Base-by-base conservation (phyloP, 2,329 filamentous ascomycete genomes). In the Microcera coccophila region DNA sequence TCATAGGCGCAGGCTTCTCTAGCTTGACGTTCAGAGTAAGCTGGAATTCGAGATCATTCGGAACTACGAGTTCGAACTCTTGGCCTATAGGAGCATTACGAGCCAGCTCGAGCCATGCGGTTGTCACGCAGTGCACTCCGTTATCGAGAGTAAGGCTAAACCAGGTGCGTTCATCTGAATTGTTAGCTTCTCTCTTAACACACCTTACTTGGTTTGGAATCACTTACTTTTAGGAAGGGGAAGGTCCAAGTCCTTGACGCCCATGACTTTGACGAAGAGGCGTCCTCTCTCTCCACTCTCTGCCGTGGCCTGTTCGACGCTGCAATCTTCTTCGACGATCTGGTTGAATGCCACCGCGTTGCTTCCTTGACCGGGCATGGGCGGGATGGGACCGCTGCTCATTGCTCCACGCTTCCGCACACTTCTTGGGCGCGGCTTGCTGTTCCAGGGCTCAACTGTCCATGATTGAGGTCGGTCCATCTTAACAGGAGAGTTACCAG, bases 101-200 rank as follows among this genome's bases (percentile, higher is more conserved):
- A 16, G 89, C 90, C 46, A 98, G 75, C 65, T 98, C 93, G 8
- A 97, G 75, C 87, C 90, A 96, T 1, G 90, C 85, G 3, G 93
- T 98, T 1, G 93, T 98, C 14, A 98, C 93, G 59, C 93, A 98
- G 64, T 98, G 93, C 2, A 98, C 81, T 19, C 93, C 93, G 52
- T 98, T 98, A 66, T 98, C 93, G n/a, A 98, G 78, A 1, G 93
- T 98, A 10, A 98, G 78, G 57, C 91, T 90, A 70, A 98, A 98
- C 78, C 88, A 93, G 3, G 88, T 88, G 41, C 88, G 84, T 67
- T 97, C 90, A 59, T 86, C 88, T 93, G 52, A 9, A 5, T 34
- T 39, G 58, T 67, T 50, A 67, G 61, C 15, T 16, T 18, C 16
- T 8, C 3, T 17, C 10, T 16, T 28, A 12, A 22, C 22, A 26